Conservation (phyloP, 768 basidiomycete genomes). For the Pulveroboletus sp. region DNA sequence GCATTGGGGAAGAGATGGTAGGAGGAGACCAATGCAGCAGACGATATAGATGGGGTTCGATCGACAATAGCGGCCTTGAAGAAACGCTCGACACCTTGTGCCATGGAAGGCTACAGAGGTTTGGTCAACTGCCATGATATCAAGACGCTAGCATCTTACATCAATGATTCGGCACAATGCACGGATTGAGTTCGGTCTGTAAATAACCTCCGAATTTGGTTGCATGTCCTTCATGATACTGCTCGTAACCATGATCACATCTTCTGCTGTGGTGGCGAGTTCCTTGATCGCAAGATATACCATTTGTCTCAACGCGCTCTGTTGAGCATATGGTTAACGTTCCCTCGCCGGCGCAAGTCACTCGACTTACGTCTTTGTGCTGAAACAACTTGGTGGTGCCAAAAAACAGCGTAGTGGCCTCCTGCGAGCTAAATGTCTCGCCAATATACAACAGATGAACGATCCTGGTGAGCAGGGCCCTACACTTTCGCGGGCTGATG, state of each 20-base stretch:
- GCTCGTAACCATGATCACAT: constrained; percentile 99
- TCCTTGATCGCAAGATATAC: constrained; percentile 99
- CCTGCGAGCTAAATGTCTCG: constrained; percentile 91
- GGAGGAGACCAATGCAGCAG: constrained; percentile 93
- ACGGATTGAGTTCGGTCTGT: constrained; percentile 95
- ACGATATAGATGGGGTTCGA: constrained; percentile 91
- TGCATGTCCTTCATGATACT: constrained; percentile 99
- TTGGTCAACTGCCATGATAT: constrained; percentile 35
- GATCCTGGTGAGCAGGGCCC: constrained; percentile 92
- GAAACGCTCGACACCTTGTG: constrained; percentile 97
- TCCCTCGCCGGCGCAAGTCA: background rate
- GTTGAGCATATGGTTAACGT: constrained; percentile 13
- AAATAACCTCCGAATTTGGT: constrained; percentile 97
- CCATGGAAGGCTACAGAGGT: constrained; percentile 86
- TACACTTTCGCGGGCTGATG: constrained; percentile 95
- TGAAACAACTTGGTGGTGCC: constrained; percentile 99
- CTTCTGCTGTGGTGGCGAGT: constrained; percentile 90
- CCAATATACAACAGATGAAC: constrained; percentile 96
- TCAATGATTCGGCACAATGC: constrained; percentile 96
- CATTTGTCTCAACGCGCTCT: constrained; percentile 95
- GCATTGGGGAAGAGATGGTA: constrained; percentile 95
- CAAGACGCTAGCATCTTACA: constrained; percentile 48
- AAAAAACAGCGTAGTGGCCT: constrained; percentile 97
- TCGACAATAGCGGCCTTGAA: constrained; percentile 99
- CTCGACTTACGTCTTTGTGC: constrained; percentile 89